Evolutionary conservation across 176 grass and related monocot species (phyloP).

Genomic region (Musa schizocarpa): DNA sequence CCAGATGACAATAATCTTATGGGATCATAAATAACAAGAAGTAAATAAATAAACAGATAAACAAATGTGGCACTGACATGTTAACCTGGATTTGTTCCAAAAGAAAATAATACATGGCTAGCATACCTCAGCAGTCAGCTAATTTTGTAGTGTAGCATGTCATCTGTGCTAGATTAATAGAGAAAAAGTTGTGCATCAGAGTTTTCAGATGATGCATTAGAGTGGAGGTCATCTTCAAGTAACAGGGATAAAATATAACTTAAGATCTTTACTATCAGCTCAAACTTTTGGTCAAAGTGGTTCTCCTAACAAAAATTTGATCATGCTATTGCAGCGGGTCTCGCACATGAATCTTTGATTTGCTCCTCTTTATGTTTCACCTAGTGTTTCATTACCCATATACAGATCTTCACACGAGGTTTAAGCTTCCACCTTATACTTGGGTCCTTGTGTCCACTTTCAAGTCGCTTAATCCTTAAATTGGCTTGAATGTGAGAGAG

Average conservation of each 20-base stretch:
- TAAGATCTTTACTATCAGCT: not conserved
- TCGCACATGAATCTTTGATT: not conserved
- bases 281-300: not conserved
- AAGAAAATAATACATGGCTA: not conserved
- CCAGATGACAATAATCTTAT: not conserved
- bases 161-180: too few species aligned
- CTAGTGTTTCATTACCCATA: not conserved
- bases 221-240: too few species aligned
- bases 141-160: too few species aligned
- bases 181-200: too few species aligned
- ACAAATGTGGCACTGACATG: not conserved
- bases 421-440: not conserved
- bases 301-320: not conserved
- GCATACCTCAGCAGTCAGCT: not conserved
- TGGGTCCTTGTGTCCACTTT: not conserved
- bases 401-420: not conserved
- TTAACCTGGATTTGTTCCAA: not conserved
- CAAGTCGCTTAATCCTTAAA: not conserved
- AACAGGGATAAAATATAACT: too few species aligned
- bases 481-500: not conserved
- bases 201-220: too few species aligned
- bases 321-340: not conserved
- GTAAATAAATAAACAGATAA: not conserved
- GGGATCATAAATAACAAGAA: not conserved
- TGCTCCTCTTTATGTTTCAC: not conserved